Evolutionary conservation across 2,329 filamentous ascomycete genomes (phyloP), one percentile per base, ranked within the genome.

Genomic region (Cordyceps tenuipes): DNA sequence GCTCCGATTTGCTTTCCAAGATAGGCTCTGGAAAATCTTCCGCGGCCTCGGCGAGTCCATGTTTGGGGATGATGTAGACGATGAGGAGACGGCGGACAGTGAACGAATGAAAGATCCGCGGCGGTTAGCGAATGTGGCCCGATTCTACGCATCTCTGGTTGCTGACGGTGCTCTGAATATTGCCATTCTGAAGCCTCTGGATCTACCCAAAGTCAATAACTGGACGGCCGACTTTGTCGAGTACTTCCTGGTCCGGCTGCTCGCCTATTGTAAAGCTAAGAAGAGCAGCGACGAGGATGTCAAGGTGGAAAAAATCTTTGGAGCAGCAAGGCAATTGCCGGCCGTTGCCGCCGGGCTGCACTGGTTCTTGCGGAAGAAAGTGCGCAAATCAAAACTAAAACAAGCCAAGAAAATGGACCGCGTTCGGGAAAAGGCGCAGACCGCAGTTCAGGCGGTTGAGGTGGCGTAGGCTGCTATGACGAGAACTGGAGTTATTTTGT

Each of bases 11-110:
- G 87, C 90, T 1, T 95, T 97, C 69, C 90, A 94, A 69, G 91
- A 93, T 67, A 84, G 87, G 8, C 77, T 97, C 1, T 96, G 92
- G 86, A 90, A 89, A 66, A 79, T 93, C 10, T 95, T 97, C 73
- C 87, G 88, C 67, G 82, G 85, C 41, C 83, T 97, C 73, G 93
- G 91, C n/a, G 92, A 96, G 72, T 83, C 82, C 2, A 82, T 89
- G 41, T 87, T 89, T 49, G 85, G 84, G 6, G 85, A 85, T 44
- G 82, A 81, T 17, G 77, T 79, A 3, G 83, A 86, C 6, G 82
- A 84, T 2, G 82, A 82, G 10, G 76, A 77, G 26, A 76, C 77
- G 15, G 82, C 81, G 15, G 75, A 77, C 3, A 73, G 75, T 49
- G 72, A 78, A 59, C 71, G 72, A 13, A 72, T 77, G 64, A 73